These are phyloP conservation scores for Diophrys sp. DNA, from an alignment of 73 alveolate species.

Conservation along the genomic window DNA sequence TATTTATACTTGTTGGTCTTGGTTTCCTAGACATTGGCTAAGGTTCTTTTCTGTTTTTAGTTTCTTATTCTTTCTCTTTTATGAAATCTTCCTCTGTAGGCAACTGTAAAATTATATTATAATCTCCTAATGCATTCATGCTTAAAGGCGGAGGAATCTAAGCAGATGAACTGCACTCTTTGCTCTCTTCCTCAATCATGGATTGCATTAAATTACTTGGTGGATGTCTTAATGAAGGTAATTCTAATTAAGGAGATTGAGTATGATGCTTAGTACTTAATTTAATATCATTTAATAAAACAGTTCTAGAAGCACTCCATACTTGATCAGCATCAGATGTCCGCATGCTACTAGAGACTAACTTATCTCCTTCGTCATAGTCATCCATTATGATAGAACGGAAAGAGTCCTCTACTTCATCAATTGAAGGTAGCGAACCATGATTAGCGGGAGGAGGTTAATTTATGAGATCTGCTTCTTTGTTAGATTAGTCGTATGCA, in stretches of 20 bases:
- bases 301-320: not conserved
- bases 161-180: not conserved
- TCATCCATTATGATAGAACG: not conserved
- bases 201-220: not conserved
- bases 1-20: not conserved
- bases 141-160: not conserved
- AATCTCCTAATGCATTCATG: too few relatives aligned
- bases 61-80: too few relatives aligned
- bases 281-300: not conserved
- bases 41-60: too few relatives aligned
- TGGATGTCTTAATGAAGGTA: not conserved
- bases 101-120: too few relatives aligned
- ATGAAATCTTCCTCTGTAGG: too few relatives aligned
- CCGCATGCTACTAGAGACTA: not conserved
- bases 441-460: not conserved
- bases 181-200: not conserved
- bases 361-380: not conserved
- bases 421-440: not conserved
- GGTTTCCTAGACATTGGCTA: not conserved
- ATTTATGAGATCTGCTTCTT: not conserved
- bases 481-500: not conserved
- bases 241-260: not conserved
- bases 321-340: too few relatives aligned
- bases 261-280: not conserved
- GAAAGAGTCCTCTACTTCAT: not conserved